phyloP scores from a whole-genome alignment of 179 eudicot species.

The Silene coronaria region DNA sequence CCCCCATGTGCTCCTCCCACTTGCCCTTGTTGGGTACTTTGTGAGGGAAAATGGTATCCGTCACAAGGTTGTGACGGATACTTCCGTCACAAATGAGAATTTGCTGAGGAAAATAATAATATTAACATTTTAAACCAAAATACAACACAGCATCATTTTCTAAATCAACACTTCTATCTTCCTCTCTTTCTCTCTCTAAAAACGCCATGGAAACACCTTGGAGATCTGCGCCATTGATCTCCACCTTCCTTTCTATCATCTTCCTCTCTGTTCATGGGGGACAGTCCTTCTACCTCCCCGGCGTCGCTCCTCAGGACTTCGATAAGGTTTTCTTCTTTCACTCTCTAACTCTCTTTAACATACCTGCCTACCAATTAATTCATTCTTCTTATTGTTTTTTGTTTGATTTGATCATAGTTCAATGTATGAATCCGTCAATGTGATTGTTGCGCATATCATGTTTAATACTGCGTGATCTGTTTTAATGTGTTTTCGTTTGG shows the following conservation, averaged over 20 bases:
- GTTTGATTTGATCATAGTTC: background rate
- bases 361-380: too few relatives aligned
- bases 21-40: too few relatives aligned
- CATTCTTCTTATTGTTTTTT: too few relatives aligned
- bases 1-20: too few relatives aligned
- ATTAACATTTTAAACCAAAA: too few relatives aligned
- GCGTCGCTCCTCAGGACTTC: slow-evolving; percentile 73
- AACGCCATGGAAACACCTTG: slow-evolving; percentile 31
- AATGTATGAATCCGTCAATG: background rate
- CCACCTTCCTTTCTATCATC: slow-evolving; percentile 23
- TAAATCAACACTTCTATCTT: slow-evolving; percentile 14
- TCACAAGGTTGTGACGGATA: too few relatives aligned
- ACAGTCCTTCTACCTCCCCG: slow-evolving; percentile 62
- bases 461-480: background rate
- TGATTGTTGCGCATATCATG: background rate
- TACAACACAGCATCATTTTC: background rate
- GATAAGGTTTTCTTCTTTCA: slow-evolving; percentile 34
- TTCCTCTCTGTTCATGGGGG: slow-evolving; percentile 29
- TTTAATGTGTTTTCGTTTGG: background rate
- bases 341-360: slow-evolving; percentile 1
- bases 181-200: slow-evolving; percentile 18
- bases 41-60: too few relatives aligned
- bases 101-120: too few relatives aligned
- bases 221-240: slow-evolving; percentile 23
- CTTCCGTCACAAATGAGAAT: too few relatives aligned